Base-by-base conservation (phyloP, 176 grass and related monocot species). In the Oryza rufipogon region DNA sequence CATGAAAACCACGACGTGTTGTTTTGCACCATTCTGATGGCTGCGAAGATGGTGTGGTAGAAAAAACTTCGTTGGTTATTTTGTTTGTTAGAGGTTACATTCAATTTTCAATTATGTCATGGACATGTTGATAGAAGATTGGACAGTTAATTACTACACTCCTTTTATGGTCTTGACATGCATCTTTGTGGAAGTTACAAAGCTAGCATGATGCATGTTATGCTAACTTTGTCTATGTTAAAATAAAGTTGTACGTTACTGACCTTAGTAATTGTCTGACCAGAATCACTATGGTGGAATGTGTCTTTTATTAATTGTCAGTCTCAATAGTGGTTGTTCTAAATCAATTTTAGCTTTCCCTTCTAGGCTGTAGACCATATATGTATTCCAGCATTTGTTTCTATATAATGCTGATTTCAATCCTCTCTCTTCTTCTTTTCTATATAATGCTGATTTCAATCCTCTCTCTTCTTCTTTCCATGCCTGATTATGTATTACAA, bases 1-100 rank as follows among this genome's bases (percentile, higher is more conserved):
- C 51, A 22, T 11, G 2, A 11, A 51, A 79, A 75, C 20, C 19
- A 11, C 32, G 7, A 45, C 0, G 0, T 28, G 20, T 79, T 34
- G 52, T 71, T 82, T 74, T 26, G 25, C 36, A 56, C 11, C 9
- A 58, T 17, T 71, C 4, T 0, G 1, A 20, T 54, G 52, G 14
- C 38, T 60, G 56, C 7, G 45, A 36, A 68, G 12, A 46, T 56
- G 19, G 26, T 56, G 11, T 8, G 4, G 11, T 12, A 6, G 19
- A 25, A 66, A 66, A 66, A 33, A 56, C 54, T 81, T 81, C 0
- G 66, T 89, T 19, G 32, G 39, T 65, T 80, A 68, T 4, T 63
- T 65, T 28, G 1, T 2, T 16, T 77, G 5, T 20, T 75, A 63
- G 14, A 28, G 16, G 5, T 38, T 79, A 69, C 28, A 14, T 28